Evolutionary conservation across 306 rosid genomes (phyloP).

Genomic region (Dalbergia cultrata): DNA sequence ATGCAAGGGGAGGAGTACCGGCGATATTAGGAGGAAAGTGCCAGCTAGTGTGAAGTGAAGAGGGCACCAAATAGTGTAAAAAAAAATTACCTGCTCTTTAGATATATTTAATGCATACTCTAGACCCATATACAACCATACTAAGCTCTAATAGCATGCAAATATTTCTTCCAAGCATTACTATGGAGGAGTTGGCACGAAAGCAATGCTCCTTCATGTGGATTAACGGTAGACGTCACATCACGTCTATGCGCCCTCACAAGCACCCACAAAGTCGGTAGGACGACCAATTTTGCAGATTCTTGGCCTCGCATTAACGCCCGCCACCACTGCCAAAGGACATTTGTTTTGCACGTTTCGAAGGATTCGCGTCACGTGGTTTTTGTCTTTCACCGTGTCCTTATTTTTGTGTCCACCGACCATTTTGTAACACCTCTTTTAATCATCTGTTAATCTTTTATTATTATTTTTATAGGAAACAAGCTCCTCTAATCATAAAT

Average conservation of each 20-base stretch:
- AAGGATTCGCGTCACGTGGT: conserved; percentile 60
- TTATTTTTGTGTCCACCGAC: not conserved
- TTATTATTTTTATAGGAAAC: too few species aligned
- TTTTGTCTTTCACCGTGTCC: conserved; percentile 1
- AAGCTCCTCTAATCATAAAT: too few species aligned
- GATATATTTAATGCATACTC: too few species aligned
- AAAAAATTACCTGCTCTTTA: too few species aligned
- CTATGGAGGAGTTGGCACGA: not conserved
- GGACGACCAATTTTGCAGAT: conserved; percentile 42
- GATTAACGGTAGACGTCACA: conserved; percentile 6
- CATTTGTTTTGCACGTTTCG: conserved; percentile 36
- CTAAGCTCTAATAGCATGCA: too few species aligned
- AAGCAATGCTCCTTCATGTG: not conserved
- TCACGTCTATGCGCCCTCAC: not conserved
- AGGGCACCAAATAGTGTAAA: too few species aligned
- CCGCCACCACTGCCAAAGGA: not conserved
- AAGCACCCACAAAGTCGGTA: conserved; percentile 45
- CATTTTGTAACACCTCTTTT: too few species aligned
- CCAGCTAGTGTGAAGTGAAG: not conserved
- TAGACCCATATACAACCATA: too few species aligned
- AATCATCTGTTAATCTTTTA: too few species aligned
- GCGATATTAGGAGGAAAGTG: too few species aligned
- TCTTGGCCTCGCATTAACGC: not conserved
- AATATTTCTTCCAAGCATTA: too few species aligned
- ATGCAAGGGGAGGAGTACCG: too few species aligned